These are phyloP conservation scores for Boletus sp. DNA, from an alignment of 1,284 basidiomycete species.

Conservation along the genomic window DNA sequence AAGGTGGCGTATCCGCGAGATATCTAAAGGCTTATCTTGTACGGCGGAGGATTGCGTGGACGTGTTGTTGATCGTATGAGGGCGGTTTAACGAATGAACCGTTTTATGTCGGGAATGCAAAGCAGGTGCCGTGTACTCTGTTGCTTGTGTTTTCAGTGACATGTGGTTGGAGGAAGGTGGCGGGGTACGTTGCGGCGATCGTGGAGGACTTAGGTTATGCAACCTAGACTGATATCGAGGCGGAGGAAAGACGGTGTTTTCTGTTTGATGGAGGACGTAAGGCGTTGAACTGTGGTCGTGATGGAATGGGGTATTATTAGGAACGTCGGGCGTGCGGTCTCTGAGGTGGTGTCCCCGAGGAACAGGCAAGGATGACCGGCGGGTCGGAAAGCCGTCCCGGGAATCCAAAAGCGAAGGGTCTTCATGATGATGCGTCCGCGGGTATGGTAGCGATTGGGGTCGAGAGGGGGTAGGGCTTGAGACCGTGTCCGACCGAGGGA, in stretches of 20 bases:
- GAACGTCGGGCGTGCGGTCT: conserved; percentile 9
- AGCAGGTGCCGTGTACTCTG: not conserved
- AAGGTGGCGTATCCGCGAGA: conserved; percentile 40
- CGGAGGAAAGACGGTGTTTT: conserved; percentile 21
- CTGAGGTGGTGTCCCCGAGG: conserved; percentile 15
- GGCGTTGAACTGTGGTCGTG: conserved; percentile 10
- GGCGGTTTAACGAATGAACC: conserved; percentile 12
- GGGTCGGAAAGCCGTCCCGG: conserved; percentile 2
- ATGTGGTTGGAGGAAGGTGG: conserved; percentile 2
- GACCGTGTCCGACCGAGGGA: conserved; percentile 2
- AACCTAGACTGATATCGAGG: conserved; percentile 20
- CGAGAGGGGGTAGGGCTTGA: conserved; percentile 7
- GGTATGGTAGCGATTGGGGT: conserved; percentile 13
- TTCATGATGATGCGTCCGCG: not conserved
- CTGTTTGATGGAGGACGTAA: conserved; percentile 14
- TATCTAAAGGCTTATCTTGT: conserved; percentile 19
- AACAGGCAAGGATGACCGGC: conserved; percentile 4
- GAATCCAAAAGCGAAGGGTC: not conserved
- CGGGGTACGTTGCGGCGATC: conserved; percentile 5
- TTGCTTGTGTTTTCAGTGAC: conserved; percentile 4
- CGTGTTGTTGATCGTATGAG: conserved; percentile 1
- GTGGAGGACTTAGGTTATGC: conserved; percentile 10
- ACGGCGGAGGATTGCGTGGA: conserved; percentile 5
- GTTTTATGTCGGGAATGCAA: conserved; percentile 10
- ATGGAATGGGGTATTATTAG: conserved; percentile 5